Percentiles rank a stretch among this genome's conserved stretches.
Evolutionary conservation across 1,139 yeast species (phyloP).

Genomic region (Sugiyamaella grinbergsii): DNA sequence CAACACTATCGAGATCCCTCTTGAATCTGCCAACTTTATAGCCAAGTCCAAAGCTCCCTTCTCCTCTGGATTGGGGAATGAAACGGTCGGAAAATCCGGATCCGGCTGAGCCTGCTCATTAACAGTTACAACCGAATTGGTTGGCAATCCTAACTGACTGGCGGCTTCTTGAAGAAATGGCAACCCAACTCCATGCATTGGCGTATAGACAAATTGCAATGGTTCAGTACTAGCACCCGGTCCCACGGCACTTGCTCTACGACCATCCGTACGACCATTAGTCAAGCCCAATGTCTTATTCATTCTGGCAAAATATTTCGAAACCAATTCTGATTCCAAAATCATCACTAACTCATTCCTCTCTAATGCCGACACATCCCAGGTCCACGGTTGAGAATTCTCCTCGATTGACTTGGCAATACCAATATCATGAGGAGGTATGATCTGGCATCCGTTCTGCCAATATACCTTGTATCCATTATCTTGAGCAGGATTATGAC

Average conservation of each 20-base stretch:
- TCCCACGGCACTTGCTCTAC: constrained; percentile 6
- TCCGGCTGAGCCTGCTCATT: constrained; percentile 71
- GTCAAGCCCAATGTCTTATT: constrained; percentile 4
- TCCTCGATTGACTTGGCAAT: constrained; percentile 66
- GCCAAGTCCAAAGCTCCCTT: constrained; percentile 84
- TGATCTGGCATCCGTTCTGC: constrained; percentile 91
- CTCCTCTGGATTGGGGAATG: constrained; percentile 95
- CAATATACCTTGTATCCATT: constrained; percentile 96
- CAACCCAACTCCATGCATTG: constrained; percentile 93
- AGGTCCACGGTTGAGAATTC: constrained; percentile 64
- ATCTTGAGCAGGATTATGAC: constrained; percentile 91
- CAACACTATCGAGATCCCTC: constrained; percentile 57
- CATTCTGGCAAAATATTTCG: constrained; percentile 32
- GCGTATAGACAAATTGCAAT: constrained; percentile 74
- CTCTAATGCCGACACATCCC: constrained; percentile 26
- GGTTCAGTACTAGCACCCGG: constrained; percentile 26
- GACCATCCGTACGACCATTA: neutral
- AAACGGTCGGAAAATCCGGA: constrained; percentile 82
- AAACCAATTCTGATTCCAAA: constrained; percentile 24
- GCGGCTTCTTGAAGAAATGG: constrained; percentile 38
- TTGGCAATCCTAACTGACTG: constrained; percentile 37
- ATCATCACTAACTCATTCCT: constrained; percentile 20
- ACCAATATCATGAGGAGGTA: constrained; percentile 81
- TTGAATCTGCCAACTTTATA: constrained; percentile 52
- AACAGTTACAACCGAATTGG: constrained; percentile 50